Evolutionary conservation across 306 rosid genomes (phyloP).

Genomic region (Urtica urens): DNA sequence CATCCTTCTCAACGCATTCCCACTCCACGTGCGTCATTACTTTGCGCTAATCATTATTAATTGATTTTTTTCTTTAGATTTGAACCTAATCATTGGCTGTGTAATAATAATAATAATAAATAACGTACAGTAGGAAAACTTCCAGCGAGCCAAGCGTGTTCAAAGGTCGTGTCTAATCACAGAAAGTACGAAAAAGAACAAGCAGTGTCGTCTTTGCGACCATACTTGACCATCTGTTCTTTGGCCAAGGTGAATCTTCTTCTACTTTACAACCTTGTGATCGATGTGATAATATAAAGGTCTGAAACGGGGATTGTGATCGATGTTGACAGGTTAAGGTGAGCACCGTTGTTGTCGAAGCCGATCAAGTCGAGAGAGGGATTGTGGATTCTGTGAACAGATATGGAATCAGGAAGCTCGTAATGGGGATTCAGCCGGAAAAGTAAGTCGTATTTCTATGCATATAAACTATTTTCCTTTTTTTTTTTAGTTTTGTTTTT

Average conservation of each 20-base stretch:
- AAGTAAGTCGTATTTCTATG: constrained; percentile 40
- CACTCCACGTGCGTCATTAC: constrained; percentile 47
- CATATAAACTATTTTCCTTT: neutral
- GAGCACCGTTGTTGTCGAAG: constrained; percentile 37
- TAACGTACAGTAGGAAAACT: constrained; percentile 79
- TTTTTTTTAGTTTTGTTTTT: neutral
- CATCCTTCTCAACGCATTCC: constrained; percentile 69
- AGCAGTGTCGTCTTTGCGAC: constrained; percentile 32
- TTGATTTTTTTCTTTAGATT: neutral
- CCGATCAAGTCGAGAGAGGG: constrained; percentile 58
- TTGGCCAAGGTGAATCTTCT: constrained; percentile 45
- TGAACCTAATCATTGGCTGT: too few species aligned
- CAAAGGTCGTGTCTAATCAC: constrained; percentile 45
- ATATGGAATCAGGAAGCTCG: constrained; percentile 58
- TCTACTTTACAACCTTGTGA: neutral
- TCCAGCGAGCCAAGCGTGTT: constrained; percentile 59
- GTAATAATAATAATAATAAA: too few species aligned
- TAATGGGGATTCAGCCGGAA: constrained; percentile 57
- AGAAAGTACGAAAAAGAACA: constrained; percentile 53
- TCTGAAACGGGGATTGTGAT: neutral
- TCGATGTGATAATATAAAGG: too few species aligned
- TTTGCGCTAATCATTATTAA: too few species aligned
- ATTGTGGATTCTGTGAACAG: constrained; percentile 51
- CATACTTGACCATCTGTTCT: constrained; percentile 36
- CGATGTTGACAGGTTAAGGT: constrained; percentile 48